Percentiles rank a stretch among this genome's conserved stretches.
Conservation (phyloP, 495 filamentous ascomycete species). For the Penicillium parvum region DNA sequence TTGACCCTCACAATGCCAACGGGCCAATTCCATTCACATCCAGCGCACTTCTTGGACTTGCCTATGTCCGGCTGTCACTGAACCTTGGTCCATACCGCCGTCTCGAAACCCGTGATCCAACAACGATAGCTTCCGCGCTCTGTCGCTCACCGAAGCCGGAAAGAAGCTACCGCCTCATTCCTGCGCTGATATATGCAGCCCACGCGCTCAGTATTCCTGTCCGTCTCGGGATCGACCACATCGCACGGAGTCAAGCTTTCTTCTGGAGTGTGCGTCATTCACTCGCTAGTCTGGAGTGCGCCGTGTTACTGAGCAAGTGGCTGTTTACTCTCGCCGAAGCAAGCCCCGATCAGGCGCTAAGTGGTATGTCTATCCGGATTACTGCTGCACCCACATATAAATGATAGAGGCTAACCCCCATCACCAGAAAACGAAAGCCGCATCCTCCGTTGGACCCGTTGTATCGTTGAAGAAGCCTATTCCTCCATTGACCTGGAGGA, state of each 20-base stretch:
- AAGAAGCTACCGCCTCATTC: constrained; percentile 35
- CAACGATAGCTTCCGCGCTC: constrained; percentile 29
- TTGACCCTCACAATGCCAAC: constrained; percentile 39
- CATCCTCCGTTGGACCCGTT: constrained; percentile 36
- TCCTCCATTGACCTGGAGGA: constrained; percentile 33
- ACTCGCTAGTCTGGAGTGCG: constrained; percentile 46
- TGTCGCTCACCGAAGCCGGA: constrained; percentile 31
- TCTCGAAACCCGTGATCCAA: constrained; percentile 36
- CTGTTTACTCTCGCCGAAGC: constrained; percentile 35
- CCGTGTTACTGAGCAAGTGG: constrained; percentile 47
- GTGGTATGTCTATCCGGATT: constrained; percentile 19
- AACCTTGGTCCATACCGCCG: constrained; percentile 36
- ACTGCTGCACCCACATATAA: no score
- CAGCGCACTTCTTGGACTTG: constrained; percentile 35
- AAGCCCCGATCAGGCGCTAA: constrained; percentile 26
- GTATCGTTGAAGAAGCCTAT: constrained; percentile 38
- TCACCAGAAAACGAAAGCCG: constrained; percentile 34
- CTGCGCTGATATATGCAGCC: constrained; percentile 37
- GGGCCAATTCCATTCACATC: constrained; percentile 41
- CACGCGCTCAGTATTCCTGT: constrained; percentile 41
- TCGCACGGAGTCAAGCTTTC: constrained; percentile 43
- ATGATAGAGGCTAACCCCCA: background rate
- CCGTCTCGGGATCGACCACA: constrained; percentile 37
- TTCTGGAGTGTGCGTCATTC: constrained; percentile 50
- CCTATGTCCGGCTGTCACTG: constrained; percentile 36